A percentile compares a stretch with the other conserved stretches of the same genome.
Evolutionary conservation across 371 early-diverging fungal species (phyloP).

Genomic region (Lichtheimia hyalospora): DNA sequence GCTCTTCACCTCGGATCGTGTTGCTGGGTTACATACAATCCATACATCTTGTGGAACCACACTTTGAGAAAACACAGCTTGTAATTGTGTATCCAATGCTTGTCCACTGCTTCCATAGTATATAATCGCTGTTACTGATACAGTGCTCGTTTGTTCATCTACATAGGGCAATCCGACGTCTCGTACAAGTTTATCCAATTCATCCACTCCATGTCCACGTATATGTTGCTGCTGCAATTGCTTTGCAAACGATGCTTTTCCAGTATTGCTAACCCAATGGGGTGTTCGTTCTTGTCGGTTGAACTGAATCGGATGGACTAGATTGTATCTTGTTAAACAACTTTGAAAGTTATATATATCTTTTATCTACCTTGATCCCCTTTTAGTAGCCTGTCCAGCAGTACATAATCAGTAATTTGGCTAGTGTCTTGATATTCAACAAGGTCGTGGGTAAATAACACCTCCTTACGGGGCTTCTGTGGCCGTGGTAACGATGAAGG

Average conservation of each 20-base stretch:
- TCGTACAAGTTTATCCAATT: conserved; percentile 18
- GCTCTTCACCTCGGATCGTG: conserved; percentile 19
- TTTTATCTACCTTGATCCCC: conserved; percentile 18
- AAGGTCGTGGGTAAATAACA: conserved; percentile 12
- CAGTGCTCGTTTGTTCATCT: conserved; percentile 21
- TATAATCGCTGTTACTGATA: conserved; percentile 51
- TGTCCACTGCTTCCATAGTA: conserved; percentile 27
- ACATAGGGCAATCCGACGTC: conserved; percentile 4
- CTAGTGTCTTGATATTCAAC: conserved; percentile 27
- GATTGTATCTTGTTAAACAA: not conserved
- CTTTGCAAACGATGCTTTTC: conserved; percentile 1
- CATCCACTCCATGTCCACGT: conserved; percentile 25
- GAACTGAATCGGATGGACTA: conserved; percentile 8
- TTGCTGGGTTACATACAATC: conserved; percentile 36
- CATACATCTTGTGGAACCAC: conserved; percentile 52
- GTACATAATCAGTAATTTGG: conserved; percentile 31
- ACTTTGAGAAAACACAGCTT: conserved; percentile 49
- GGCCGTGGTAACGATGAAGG: conserved; percentile 8
- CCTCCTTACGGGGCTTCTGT: conserved; percentile 1
- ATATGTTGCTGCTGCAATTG: conserved; percentile 3
- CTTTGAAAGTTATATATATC: not conserved
- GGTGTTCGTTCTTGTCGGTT: conserved; percentile 21
- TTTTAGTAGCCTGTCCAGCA: conserved; percentile 22
- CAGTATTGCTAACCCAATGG: conserved; percentile 12
- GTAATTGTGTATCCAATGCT: conserved; percentile 39